Evolutionary conservation across 345 rosid species (phyloP).

Genomic region (Ricinus communis): DNA sequence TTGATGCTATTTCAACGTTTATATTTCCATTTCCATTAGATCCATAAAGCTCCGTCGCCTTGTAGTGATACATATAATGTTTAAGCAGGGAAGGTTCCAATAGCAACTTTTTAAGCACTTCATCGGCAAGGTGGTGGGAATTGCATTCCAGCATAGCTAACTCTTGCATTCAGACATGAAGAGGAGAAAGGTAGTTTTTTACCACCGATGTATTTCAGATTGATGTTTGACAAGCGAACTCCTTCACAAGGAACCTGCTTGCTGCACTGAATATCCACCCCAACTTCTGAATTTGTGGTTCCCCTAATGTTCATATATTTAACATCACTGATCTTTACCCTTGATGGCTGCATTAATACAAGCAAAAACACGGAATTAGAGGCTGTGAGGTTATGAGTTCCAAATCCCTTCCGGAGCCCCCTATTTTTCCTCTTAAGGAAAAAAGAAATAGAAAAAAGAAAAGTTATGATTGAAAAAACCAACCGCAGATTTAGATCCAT

Average conservation of each 20-base stretch:
- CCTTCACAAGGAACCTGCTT: constrained; percentile 41
- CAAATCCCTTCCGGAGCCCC: no score
- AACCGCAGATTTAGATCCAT: constrained; percentile 31
- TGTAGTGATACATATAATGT: neutral
- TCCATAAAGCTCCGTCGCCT: neutral
- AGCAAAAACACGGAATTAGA: neutral
- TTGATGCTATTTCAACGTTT: neutral
- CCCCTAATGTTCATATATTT: constrained; percentile 47
- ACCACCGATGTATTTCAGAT: constrained; percentile 35
- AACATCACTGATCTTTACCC: constrained; percentile 44
- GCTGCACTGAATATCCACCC: constrained; percentile 53
- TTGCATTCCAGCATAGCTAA: constrained; percentile 36
- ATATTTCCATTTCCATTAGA: neutral
- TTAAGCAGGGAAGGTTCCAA: neutral
- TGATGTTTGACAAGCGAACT: constrained; percentile 37
- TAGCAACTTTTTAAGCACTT: neutral
- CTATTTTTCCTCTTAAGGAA: no score
- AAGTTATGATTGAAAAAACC: neutral
- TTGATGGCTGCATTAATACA: constrained; percentile 41
- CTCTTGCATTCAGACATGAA: constrained; percentile 31
- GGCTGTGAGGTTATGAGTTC: no score
- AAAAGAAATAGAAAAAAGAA: no score
- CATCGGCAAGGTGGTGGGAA: constrained; percentile 44
- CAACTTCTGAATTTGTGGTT: constrained; percentile 39
- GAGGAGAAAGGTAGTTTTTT: constrained; percentile 29